Evolutionary conservation across 805 yeast genomes (phyloP).

Genomic region (Schizosaccharomyces lindneri): DNA sequence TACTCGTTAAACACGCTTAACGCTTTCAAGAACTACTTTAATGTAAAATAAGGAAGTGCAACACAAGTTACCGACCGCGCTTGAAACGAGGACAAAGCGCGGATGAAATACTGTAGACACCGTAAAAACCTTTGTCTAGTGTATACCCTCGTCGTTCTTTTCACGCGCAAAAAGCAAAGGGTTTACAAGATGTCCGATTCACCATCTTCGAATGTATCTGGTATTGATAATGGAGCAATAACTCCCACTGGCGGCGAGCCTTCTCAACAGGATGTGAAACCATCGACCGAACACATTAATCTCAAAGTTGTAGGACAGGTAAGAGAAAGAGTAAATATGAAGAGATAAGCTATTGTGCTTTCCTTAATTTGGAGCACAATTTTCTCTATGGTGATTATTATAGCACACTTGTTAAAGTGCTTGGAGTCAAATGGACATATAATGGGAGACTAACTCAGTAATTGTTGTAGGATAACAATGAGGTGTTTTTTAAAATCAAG

Average conservation of each 20-base stretch:
- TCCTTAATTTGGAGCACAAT: neutral
- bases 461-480: slow-evolving; percentile 30
- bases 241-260: neutral
- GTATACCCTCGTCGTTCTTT: neutral
- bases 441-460: neutral
- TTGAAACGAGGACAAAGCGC: too few species aligned
- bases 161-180: neutral
- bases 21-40: too few species aligned
- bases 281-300: neutral
- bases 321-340: neutral
- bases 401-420: neutral
- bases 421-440: neutral
- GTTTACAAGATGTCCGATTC: neutral
- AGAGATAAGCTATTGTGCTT: neutral
- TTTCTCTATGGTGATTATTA: neutral
- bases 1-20: too few species aligned
- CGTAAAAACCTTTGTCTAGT: neutral
- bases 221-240: neutral
- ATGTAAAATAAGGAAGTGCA: too few species aligned
- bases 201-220: neutral
- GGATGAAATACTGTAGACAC: too few species aligned
- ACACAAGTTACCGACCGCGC: too few species aligned
- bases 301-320: neutral
- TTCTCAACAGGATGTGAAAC: neutral
- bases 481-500: slow-evolving; percentile 86